Conservation (phyloP, 352 stramenopile species). For the Peronospora destructor region DNA sequence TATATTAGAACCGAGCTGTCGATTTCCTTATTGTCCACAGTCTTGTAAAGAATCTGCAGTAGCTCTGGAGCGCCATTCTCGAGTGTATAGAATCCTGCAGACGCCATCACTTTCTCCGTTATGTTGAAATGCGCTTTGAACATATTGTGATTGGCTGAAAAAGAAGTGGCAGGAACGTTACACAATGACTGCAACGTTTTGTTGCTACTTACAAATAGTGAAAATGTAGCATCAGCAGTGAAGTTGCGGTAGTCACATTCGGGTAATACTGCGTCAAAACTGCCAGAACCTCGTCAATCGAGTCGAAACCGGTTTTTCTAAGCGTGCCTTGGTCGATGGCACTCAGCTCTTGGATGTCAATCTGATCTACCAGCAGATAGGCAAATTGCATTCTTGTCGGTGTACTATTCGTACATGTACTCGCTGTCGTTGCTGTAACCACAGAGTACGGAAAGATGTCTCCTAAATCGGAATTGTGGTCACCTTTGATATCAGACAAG, state of each 20-base stretch:
- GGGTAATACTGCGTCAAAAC: constrained; percentile 57
- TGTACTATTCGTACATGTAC: constrained; percentile 1
- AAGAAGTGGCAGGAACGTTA: not conserved
- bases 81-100: constrained; percentile 47
- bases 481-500: constrained; percentile 35
- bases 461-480: constrained; percentile 50
- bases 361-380: constrained; percentile 35
- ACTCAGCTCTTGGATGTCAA: constrained; percentile 27
- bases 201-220: constrained; percentile 18
- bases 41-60: constrained; percentile 37
- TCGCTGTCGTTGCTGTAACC: constrained; percentile 32
- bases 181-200: not conserved
- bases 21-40: not conserved
- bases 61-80: constrained; percentile 43
- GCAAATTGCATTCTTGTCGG: constrained; percentile 33
- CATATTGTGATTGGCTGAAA: not conserved
- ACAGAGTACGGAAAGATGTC: constrained; percentile 30
- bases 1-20: constrained; percentile 11
- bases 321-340: constrained; percentile 31
- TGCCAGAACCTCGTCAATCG: constrained; percentile 31
- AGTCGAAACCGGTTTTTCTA: constrained; percentile 38
- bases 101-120: constrained; percentile 16
- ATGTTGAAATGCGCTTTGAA: not conserved
- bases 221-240: constrained; percentile 49
- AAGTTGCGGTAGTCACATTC: constrained; percentile 33